phyloP scores from a whole-genome alignment of 192 early-diverging fungal species.

The Coemansia sp. region DNA sequence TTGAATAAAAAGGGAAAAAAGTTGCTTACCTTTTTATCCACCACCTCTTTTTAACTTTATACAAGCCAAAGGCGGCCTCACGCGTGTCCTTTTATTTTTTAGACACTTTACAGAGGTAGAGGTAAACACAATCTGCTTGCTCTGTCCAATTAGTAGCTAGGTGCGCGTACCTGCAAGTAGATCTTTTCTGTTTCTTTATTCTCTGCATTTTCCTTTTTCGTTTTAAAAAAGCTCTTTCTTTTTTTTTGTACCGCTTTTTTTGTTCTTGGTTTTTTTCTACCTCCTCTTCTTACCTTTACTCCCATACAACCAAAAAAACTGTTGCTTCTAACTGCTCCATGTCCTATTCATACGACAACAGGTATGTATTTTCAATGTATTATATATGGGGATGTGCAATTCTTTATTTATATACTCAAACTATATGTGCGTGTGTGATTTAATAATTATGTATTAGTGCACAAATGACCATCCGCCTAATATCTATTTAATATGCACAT shows the following conservation, averaged over 20 bases:
- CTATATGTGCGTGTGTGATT: not conserved
- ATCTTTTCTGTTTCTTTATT: slow-evolving; percentile 3
- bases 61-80: too few species aligned
- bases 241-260: not conserved
- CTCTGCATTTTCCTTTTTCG: not conserved
- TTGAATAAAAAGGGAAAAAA: too few species aligned
- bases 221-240: not conserved
- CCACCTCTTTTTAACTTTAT: not conserved
- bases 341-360: slow-evolving; percentile 46
- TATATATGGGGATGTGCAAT: not conserved
- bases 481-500: too few species aligned
- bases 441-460: too few species aligned
- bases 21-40: not conserved
- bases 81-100: slow-evolving; percentile 9
- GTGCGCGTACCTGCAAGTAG: too few species aligned
- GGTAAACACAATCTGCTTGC: too few species aligned
- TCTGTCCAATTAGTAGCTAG: too few species aligned
- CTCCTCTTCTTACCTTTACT: not conserved
- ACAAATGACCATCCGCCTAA: not conserved
- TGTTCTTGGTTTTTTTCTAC: not conserved
- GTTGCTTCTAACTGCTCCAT: too few species aligned
- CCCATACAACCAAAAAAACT: not conserved
- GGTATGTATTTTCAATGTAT: slow-evolving; percentile 16
- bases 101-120: too few species aligned
- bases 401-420: not conserved